phyloP scores from a whole-genome alignment of 331 rosid species.

The Arachis monticola region DNA sequence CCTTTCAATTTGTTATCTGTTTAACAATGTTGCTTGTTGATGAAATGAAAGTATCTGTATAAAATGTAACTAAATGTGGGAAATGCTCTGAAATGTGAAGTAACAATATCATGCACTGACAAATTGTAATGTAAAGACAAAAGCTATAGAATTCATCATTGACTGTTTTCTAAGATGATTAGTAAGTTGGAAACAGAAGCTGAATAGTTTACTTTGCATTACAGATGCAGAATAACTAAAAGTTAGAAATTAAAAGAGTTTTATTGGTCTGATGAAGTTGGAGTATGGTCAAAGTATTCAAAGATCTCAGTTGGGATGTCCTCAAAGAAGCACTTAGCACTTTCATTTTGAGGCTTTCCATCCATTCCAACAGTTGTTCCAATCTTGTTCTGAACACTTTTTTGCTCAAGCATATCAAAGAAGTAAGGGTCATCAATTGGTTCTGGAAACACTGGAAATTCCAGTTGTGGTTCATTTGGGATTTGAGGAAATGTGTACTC shows the following conservation, averaged over 20 bases:
- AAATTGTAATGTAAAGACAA: neutral
- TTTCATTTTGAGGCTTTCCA: constrained; percentile 38
- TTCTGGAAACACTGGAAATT: constrained; percentile 46
- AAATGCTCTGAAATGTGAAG: neutral
- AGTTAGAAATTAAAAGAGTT: neutral
- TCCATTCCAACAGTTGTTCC: constrained; percentile 40
- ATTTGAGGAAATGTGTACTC: constrained; percentile 39
- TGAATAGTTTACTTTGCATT: neutral
- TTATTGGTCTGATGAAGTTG: constrained; percentile 36
- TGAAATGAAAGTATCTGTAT: neutral
- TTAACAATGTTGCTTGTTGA: constrained; percentile 10
- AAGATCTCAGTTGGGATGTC: constrained; percentile 58
- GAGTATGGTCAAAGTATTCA: constrained; percentile 55
- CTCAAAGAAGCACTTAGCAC: constrained; percentile 44
- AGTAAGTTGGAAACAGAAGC: constrained; percentile 15
- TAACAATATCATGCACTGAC: constrained; percentile 24
- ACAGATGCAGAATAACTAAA: neutral
- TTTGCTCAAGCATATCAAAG: constrained; percentile 39
- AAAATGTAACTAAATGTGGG: neutral
- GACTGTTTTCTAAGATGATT: neutral
- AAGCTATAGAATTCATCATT: neutral
- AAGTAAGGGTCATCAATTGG: constrained; percentile 29
- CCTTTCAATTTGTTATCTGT: neutral
- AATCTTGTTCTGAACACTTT: constrained; percentile 29
- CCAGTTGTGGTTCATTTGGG: constrained; percentile 40